Evolutionary conservation across 208 protist species (phyloP), one percentile per base, ranked within the genome.

Genomic region (Crithidia sp.): DNA sequence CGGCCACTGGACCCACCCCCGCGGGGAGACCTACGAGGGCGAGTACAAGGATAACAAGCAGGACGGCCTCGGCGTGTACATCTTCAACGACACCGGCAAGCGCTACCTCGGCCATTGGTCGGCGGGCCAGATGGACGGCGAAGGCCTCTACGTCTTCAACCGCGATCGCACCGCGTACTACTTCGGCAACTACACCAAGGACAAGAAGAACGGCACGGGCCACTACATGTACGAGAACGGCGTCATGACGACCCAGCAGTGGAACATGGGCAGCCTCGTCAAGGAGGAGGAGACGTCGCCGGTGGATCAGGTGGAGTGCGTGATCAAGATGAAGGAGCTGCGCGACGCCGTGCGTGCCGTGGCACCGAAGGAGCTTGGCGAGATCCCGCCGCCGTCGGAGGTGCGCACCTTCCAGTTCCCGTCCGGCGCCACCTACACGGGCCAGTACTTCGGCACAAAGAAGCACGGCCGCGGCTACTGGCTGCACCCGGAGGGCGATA

Each of bases 381-480:
- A 84, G 54, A 64, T 81, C 10, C 83, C 80, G 44, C 76, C 86
- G 13, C 64, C 82, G 60, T 89, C 82, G 10, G 84, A 95, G 64
- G 81, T 90, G 71, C 89, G 88, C 44, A 90, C 85, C n/a, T 97
- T 95, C 76, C 87, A 95, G 71, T 95, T 97, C 68, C 87, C 89
- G 0, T 95, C 90, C 50, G 92, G 92, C 13, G 90, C 90, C 12
- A 94, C 90, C 9, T 97, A 97, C 80, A 93, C 82, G 3, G 92
- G 92, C 5, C 87, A 97, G 82, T 95, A 94, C 70, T 80, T 84
- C 59, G 90, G 90, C 28, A 93, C 87, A 9, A 95, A 97, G 77
- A 97, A 97, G 77, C 90, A 97, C 68, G 92, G 92, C 53, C 74
- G 85, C 41, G 92, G 92, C 19, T 90, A 92, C 62, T 97, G 92